Base-by-base conservation (phyloP, 2,329 filamentous ascomycete genomes). In the Verticillium nubilum region DNA sequence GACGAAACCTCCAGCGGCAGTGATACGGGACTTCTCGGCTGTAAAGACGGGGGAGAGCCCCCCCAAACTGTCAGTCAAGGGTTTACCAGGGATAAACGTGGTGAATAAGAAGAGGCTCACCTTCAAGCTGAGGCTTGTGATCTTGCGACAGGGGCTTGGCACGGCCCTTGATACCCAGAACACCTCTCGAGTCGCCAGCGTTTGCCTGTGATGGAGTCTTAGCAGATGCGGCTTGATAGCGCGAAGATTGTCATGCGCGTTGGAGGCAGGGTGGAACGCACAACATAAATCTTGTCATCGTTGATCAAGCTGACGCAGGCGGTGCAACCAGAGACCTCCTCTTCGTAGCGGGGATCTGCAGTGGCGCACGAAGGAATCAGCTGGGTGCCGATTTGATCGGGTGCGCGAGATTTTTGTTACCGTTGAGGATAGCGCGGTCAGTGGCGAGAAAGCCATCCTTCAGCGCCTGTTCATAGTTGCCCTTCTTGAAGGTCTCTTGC, bases 61-160 rank as follows among this genome's bases (percentile, higher is more conserved):
- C 25, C 33, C 54, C 54, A 56, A 23, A 6, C 7, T 28, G 52
- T 54, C 3, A 54, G 52, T 54, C 25, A 2, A 28, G 28, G 2
- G 19, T 23, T 23, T n/a, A 6, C 7, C 6, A 13, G n/a, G 13
- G 3, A 6, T 5, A 4, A 35, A 5, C 10, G 6, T 12, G 54
- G 28, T 10, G 25, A 3, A 15, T 5, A n/a, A 5, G 9, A 12
- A 17, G 28, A 50, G 19, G 35, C 80, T 60, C 72, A 96, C 92
- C 91, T 84, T 99, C 95, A 68, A 98, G 97, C 75, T 97, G 93
- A 50, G 95, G 95, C 79, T 99, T 99, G 82, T 99, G 95, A 74
- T 99, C 95, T 72, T 96, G 96, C n/a, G 95, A 99, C 62, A 99
- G 83, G 57, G 95, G 95, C 80, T 98, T 99, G 67, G 95, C 95